A percentile compares a stretch with the other conserved stretches of the same genome.
Conservation (phyloP, 768 basidiomycete species). For the Termitomyces sp. region DNA sequence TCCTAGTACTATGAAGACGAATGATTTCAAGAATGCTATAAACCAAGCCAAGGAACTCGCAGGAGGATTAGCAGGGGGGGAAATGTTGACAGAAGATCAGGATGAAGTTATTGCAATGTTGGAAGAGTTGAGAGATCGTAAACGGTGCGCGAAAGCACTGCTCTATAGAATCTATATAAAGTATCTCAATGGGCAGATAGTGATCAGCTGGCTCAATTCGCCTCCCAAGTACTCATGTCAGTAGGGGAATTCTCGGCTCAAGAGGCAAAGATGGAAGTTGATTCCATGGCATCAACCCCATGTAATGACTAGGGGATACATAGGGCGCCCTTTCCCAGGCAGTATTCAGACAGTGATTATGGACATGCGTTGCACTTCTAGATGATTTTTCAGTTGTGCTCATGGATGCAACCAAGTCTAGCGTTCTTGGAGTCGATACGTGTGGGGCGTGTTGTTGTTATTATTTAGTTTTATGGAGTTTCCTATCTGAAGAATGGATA, state of each 20-base stretch:
- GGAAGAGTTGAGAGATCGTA: conserved; percentile 55
- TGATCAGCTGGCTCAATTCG: conserved; percentile 49
- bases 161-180: background rate
- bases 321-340: background rate
- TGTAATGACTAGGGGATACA: conserved; percentile 25
- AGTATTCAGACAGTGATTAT: background rate
- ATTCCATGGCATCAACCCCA: conserved; percentile 74
- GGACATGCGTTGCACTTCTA: no score
- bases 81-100: conserved; percentile 63
- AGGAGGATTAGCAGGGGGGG: conserved; percentile 60
- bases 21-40: conserved; percentile 59
- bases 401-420: no score
- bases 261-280: conserved; percentile 55
- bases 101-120: conserved; percentile 68
- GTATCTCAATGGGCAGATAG: conserved; percentile 24
- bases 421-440: background rate
- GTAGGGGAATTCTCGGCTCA: conserved; percentile 18
- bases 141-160: conserved; percentile 36
- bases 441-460: background rate
- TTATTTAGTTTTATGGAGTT: background rate
- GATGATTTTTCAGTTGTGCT: no score
- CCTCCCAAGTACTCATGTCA: conserved; percentile 33
- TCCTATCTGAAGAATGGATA: background rate
- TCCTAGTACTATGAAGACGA: conserved; percentile 41
- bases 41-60: conserved; percentile 57